Conservation (phyloP, 2,329 filamentous ascomycete species). For the Trichoderma sp. region DNA sequence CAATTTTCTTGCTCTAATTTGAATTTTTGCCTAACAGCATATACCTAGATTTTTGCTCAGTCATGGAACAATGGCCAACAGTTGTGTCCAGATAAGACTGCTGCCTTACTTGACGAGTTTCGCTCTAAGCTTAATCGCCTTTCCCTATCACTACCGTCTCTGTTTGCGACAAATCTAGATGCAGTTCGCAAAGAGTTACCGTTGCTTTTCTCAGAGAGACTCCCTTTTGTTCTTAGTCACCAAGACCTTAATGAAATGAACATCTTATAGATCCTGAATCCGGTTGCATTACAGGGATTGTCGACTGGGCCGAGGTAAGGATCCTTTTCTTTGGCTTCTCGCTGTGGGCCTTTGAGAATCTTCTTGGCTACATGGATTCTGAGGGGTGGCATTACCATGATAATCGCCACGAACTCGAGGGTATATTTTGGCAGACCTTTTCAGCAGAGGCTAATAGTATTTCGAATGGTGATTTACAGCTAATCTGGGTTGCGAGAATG, state of each 20-base stretch:
- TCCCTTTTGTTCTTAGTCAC: not conserved
- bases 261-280: not conserved
- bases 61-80: not conserved
- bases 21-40: not conserved
- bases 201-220: not conserved
- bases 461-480: too few species aligned
- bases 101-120: not conserved
- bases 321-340: not conserved
- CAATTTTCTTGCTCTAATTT: not conserved
- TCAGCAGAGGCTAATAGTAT: too few species aligned
- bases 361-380: not conserved
- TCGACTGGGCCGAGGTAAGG: not conserved
- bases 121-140: not conserved
- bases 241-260: not conserved
- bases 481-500: too few species aligned
- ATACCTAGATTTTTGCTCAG: not conserved
- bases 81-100: not conserved
- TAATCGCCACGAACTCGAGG: not conserved
- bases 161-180: not conserved
- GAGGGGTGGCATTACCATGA: not conserved
- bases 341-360: not conserved
- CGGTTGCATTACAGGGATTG: not conserved
- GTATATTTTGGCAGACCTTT: too few species aligned
- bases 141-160: not conserved
- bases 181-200: not conserved